phyloP scores from a whole-genome alignment of 2,329 filamentous ascomycete genomes.

The Didymosphaeria variabile region DNA sequence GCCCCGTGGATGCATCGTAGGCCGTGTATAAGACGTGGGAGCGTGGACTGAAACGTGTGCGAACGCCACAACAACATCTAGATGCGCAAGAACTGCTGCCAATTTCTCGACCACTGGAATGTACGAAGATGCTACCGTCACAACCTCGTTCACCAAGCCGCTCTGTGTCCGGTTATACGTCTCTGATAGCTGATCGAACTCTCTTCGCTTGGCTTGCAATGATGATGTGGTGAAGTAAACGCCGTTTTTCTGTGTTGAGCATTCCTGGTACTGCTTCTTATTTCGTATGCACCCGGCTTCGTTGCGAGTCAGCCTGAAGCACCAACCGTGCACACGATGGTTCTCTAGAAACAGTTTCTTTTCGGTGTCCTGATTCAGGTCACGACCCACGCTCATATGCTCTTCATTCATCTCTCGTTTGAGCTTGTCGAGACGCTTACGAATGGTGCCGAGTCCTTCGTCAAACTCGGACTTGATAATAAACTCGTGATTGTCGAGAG shows the following conservation, averaged over 20 bases:
- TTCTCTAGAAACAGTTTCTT: conserved; percentile 99
- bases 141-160: conserved; percentile 90
- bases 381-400: conserved; percentile 77
- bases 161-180: conserved; percentile 96
- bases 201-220: conserved; percentile 81
- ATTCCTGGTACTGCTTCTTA: conserved; percentile 89
- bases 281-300: conserved; percentile 95
- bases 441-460: conserved; percentile 84
- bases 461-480: conserved; percentile 99
- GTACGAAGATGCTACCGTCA: conserved; percentile 92
- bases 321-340: conserved; percentile 95
- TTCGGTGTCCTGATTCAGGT: conserved; percentile 90
- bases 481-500: conserved; percentile 95
- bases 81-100: conserved; percentile 85
- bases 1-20: conserved; percentile 88
- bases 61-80: conserved; percentile 94
- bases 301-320: conserved; percentile 88
- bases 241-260: conserved; percentile 97
- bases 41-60: conserved; percentile 94
- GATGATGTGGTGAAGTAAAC: conserved; percentile 95
- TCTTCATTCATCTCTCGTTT: conserved; percentile 84
- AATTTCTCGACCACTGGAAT: conserved; percentile 90
- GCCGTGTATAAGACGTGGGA: conserved; percentile 88
- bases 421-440: conserved; percentile 87
- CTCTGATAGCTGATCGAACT: conserved; percentile 91